Conservation (phyloP, 371 early-diverging fungal species). For the Gilbertella persicaria region DNA sequence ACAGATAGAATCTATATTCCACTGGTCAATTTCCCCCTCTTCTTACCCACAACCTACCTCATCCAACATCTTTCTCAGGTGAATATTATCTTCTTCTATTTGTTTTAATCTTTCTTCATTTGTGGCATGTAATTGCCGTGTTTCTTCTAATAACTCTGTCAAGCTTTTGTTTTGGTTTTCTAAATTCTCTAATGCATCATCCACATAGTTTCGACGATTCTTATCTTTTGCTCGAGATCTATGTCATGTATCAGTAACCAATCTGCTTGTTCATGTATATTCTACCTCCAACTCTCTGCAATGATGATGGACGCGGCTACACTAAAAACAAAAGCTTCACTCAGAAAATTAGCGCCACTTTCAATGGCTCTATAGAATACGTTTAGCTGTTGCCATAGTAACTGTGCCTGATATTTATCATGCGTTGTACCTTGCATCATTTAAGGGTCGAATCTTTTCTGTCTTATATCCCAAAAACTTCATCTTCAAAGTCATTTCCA, state of each 20-base stretch:
- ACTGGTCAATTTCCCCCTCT: not conserved
- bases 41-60: too few relatives aligned
- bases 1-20: conserved; percentile 47
- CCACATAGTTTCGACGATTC: conserved; percentile 66
- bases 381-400: too few relatives aligned
- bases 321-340: conserved; percentile 83
- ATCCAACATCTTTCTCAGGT: conserved; percentile 49
- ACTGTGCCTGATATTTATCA: too few relatives aligned
- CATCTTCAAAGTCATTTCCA: conserved; percentile 86
- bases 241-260: too few relatives aligned
- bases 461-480: conserved; percentile 77
- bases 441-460: conserved; percentile 80
- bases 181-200: conserved; percentile 72
- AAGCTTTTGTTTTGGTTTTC: conserved; percentile 46
- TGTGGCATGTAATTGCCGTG: conserved; percentile 29
- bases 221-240: conserved; percentile 70
- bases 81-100: conserved; percentile 50
- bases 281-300: conserved; percentile 64
- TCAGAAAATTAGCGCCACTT: conserved; percentile 84
- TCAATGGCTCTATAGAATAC: conserved; percentile 89
- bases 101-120: conserved; percentile 41
- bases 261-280: not conserved
- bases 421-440: conserved; percentile 66
- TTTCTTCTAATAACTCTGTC: conserved; percentile 44
- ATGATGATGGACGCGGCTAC: conserved; percentile 82